Evolutionary conservation across 306 rosid species (phyloP), one percentile per base, ranked within the genome.

Genomic region (Quercus agrifolia): DNA sequence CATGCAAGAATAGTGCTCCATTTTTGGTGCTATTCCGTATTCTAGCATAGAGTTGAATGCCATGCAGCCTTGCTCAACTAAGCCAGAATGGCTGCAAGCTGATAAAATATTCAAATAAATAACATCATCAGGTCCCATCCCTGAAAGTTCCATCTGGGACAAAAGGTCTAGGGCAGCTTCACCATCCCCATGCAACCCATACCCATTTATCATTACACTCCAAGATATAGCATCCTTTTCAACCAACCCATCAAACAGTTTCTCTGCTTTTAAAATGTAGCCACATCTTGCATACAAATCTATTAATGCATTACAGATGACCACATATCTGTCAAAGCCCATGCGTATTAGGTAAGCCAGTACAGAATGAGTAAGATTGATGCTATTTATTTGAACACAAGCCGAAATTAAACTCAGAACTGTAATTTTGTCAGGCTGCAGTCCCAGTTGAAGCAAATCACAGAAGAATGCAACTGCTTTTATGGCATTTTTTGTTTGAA

Each of bases 141-240:
- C 75, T 4, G 59, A 81, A 44, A 52, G 54, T 76, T 78, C 67
- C 88, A 81, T 85, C 78, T 51, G 71, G 41, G 33, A 56, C 52
- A 85, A 81, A 77, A 85, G 83, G 66, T 85, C 79, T 10, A 85
- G 58, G 68, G 85, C 85, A 44, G 72, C 80, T 73, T 85, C 67
- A 4, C 81, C 83, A n/a, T 81, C 64, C 38, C 88, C 85, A 2
- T 77, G 76, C 73, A 85, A 59, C 7, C 83, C 85, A 51, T 81
- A 78, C 56, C 83, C 81, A 46, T 77, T 81, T 49, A 85, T 78
- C 83, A 85, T 85, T 71, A 70, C 80, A 70, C 67, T 78, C 83
- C 85, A 85, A 70, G 85, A 77, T 33, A 81, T 52, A 20, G 2
- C 28, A 74, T 81, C 85, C 27, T 56, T 85, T 71, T 35, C 77